These are phyloP conservation scores for Leccinum olivaceopallidum DNA, from an alignment of 768 basidiomycete genomes.

Conservation along the genomic window DNA sequence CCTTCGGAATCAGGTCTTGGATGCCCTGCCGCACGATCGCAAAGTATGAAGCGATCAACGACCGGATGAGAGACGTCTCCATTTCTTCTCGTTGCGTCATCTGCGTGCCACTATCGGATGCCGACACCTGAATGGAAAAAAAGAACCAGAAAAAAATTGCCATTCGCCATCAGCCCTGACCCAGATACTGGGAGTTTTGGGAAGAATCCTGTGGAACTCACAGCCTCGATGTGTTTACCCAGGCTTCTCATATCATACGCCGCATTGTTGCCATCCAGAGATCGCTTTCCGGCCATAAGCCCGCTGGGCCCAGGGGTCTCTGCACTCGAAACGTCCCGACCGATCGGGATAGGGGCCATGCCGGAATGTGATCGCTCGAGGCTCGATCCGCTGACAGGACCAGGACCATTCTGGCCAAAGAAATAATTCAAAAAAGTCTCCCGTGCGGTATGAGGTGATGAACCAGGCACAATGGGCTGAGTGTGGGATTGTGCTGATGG, in stretches of 20 bases:
- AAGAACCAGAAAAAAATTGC: not conserved
- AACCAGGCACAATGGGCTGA: constrained; percentile 35
- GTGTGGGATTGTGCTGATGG: constrained; percentile 34
- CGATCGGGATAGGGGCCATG: constrained; percentile 46
- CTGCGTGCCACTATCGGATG: constrained; percentile 59
- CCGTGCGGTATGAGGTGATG: constrained; percentile 59
- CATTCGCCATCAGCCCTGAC: constrained; percentile 13
- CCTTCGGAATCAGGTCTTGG: constrained; percentile 95
- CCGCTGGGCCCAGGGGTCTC: constrained; percentile 56
- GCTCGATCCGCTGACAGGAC: constrained; percentile 61
- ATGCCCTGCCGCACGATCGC: constrained; percentile 94
- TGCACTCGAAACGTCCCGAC: constrained; percentile 61
- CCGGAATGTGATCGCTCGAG: constrained; percentile 38
- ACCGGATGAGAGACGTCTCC: constrained; percentile 94
- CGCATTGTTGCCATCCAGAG: constrained; percentile 74
- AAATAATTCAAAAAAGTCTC: constrained; percentile 98
- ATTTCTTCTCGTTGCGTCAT: constrained; percentile 89
- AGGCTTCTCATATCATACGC: constrained; percentile 99
- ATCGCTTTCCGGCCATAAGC: constrained; percentile 64
- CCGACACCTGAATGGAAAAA: constrained; percentile 43
- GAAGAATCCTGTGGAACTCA: constrained; percentile 44
- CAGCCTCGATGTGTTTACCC: constrained; percentile 96
- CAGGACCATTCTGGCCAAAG: constrained; percentile 89
- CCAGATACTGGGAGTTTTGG: constrained; percentile 8
- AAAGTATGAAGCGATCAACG: constrained; percentile 95